Conservation (phyloP, 2,329 filamentous ascomycete genomes). For the Cordyceps militaris region DNA sequence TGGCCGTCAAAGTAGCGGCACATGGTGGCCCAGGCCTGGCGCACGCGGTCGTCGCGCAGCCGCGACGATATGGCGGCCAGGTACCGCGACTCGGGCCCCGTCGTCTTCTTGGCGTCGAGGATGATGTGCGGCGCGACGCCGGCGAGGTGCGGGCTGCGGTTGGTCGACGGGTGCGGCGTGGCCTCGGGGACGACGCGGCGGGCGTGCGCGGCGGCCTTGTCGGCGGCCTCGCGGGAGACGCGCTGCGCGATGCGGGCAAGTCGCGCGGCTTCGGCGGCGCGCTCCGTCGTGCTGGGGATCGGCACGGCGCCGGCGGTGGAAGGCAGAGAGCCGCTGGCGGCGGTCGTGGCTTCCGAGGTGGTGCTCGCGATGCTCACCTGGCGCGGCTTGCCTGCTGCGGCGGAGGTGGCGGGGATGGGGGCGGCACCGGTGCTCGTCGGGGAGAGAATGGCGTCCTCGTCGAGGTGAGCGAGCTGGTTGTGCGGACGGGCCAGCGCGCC, state of each 20-base stretch:
- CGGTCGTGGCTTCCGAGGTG: constrained; percentile 2
- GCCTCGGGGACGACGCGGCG: constrained; percentile 41
- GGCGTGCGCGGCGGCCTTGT: constrained; percentile 49
- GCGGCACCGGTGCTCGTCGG: constrained; percentile 13
- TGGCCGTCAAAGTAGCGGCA: constrained; percentile 83
- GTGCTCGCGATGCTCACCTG: constrained; percentile 17
- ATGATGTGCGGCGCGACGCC: constrained; percentile 60
- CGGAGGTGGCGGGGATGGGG: constrained; percentile 11
- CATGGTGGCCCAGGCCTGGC: constrained; percentile 64
- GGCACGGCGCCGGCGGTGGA: constrained; percentile 19
- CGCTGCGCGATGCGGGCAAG: constrained; percentile 51
- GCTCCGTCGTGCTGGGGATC: constrained; percentile 41
- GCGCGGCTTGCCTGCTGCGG: constrained; percentile 13
- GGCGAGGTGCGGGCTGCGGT: constrained; percentile 50
- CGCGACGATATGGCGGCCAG: constrained; percentile 52
- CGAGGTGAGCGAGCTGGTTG: constrained; percentile 6
- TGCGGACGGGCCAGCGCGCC: background rate
- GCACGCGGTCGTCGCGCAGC: constrained; percentile 49
- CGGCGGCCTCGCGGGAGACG: constrained; percentile 46
- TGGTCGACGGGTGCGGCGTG: constrained; percentile 50
- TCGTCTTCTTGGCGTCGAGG: constrained; percentile 70
- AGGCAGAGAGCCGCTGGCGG: constrained; percentile 8
- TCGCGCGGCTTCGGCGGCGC: constrained; percentile 54
- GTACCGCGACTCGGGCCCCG: constrained; percentile 69
- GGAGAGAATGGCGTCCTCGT: constrained; percentile 8